Base-by-base conservation (phyloP, 73 alveolate species). In the Paramecium tetraurelia region DNA sequence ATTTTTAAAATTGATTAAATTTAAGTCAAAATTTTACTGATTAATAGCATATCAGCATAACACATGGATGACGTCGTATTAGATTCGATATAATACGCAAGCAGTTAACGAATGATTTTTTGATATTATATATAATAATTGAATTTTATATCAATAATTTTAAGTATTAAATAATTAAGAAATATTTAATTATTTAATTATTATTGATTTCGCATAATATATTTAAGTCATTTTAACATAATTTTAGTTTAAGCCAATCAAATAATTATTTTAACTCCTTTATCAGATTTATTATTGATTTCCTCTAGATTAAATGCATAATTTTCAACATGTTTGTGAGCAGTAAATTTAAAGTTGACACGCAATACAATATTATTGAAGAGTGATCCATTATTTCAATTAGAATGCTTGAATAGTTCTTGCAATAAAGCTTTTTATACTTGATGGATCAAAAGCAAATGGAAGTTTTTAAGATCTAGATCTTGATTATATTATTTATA, bases 11-110 rank as follows among this genome's bases (percentile, higher is more conserved):
- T 43, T 44, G 75, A 80, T 53, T 53, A 31, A 20, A 80, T 38
- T 80, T 8, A 21, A 41, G 57, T 80, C 90, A 80, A 80, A 80
- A 80, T 80, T 80, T 80, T 80, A 80, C 90, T 80, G 90, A 80
- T 41, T 16, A 43, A 80, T 41, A 18, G 46, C 72, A 48, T 24
- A 80, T 80, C 90, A 80, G 87, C 59, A 20, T 8, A 33, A 5
- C 24, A 80, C n/a, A 20, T 43, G 72, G 18, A 80, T 80, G 90
- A 80, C 90, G 53, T 21, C 20, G 5, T 31, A 7, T n/a, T 53
- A 2, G 31, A 48, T 14, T n/a, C n/a, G 0, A 48, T 16, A 48
- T 12, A 48, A 48, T 6, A n/a, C 24, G 24, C 22, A 53, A 53
- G 1, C 69, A 53, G 21, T 53, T 0, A n/a, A 4, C 2, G 29